phyloP scores from a whole-genome alignment of 306 rosid genomes.

The Arachis hypogaea region DNA sequence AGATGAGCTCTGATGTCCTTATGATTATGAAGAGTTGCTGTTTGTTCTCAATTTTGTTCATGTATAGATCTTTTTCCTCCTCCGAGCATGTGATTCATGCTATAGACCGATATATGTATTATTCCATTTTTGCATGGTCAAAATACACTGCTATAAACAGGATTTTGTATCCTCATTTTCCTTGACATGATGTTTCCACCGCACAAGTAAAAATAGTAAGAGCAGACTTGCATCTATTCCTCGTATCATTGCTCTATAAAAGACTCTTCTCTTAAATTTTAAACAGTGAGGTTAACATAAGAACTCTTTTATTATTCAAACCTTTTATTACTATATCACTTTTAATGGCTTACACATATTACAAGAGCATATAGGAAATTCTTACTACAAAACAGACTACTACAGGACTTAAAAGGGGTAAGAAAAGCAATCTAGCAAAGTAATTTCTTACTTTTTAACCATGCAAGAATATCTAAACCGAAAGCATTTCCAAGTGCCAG shows the following conservation, averaged over 20 bases:
- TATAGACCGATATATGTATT: constrained; percentile 27
- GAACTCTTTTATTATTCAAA: no score
- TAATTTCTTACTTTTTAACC: background rate
- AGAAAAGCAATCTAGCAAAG: background rate
- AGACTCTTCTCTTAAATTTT: no score
- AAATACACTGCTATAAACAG: constrained; percentile 6
- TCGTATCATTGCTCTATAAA: no score
- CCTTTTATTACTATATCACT: no score
- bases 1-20: constrained; percentile 42
- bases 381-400: no score
- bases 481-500: constrained; percentile 19
- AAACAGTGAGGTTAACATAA: no score
- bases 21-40: constrained; percentile 14
- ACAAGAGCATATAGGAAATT: no score
- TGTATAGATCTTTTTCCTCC: constrained; percentile 40
- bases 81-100: constrained; percentile 14
- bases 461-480: background rate
- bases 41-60: constrained; percentile 33
- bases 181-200: no score
- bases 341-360: no score
- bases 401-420: no score
- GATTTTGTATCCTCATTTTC: constrained; percentile 13
- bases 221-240: no score
- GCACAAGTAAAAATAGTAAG: no score
- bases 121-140: constrained; percentile 28